Evolutionary conservation across 2,329 filamentous ascomycete genomes (phyloP).

Genomic region (Verticillium nubilum): DNA sequence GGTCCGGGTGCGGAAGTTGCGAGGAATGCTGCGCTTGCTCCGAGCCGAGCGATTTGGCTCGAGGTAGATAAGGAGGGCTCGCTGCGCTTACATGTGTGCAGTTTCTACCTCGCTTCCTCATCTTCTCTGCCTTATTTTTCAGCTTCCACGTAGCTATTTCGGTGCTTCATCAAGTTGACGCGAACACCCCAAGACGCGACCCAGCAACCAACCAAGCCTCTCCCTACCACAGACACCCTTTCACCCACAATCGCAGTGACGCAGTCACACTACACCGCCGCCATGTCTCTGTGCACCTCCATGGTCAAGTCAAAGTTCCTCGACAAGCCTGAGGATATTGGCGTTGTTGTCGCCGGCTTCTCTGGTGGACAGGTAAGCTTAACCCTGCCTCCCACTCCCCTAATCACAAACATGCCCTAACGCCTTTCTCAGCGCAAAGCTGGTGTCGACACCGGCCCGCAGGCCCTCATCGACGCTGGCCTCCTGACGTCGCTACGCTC

Average conservation of each 20-base stretch:
- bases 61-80: background rate
- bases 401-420: conserved; percentile 3
- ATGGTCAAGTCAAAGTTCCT: conserved; percentile 69
- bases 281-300: conserved; percentile 41
- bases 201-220: background rate
- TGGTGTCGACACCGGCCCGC: conserved; percentile 86
- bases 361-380: conserved; percentile 82
- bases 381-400: background rate
- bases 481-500: conserved; percentile 77
- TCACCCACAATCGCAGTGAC: too few relatives aligned
- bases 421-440: conserved; percentile 63
- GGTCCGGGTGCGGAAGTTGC: background rate
- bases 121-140: background rate
- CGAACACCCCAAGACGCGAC: background rate
- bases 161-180: background rate
- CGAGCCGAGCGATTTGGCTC: background rate
- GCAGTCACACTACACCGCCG: background rate
- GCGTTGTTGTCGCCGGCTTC: conserved; percentile 92
- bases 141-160: background rate
- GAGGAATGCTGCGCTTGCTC: background rate
- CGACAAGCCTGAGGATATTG: conserved; percentile 70
- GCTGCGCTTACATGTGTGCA: background rate
- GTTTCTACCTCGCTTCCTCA: background rate
- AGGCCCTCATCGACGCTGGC: conserved; percentile 82
- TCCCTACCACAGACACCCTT: background rate